These are phyloP conservation scores for Boletus vermiculosoides DNA, from an alignment of 768 basidiomycete genomes.

Conservation along the genomic window DNA sequence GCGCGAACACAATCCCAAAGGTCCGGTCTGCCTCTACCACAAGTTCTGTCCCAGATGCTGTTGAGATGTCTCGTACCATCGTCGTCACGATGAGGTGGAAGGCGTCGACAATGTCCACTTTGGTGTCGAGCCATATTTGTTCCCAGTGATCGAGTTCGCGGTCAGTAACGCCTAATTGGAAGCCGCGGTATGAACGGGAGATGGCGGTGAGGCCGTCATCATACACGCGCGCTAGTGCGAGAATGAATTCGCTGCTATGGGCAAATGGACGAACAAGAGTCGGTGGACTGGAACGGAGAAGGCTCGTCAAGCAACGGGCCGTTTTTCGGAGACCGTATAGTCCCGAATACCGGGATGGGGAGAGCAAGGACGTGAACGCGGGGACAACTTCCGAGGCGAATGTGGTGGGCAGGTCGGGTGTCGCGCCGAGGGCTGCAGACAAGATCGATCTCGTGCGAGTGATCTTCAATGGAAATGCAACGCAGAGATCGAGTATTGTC, in stretches of 20 bases:
- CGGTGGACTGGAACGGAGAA: slow-evolving; percentile 52
- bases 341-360: slow-evolving; percentile 44
- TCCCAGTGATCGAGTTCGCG: slow-evolving; percentile 63
- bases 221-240: slow-evolving; percentile 59
- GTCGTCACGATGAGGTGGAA: slow-evolving; percentile 59
- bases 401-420: slow-evolving; percentile 32
- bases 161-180: slow-evolving; percentile 28
- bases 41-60: slow-evolving; percentile 42
- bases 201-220: slow-evolving; percentile 54
- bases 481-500: slow-evolving; percentile 60
- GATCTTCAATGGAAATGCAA: slow-evolving; percentile 50
- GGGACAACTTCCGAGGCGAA: slow-evolving; percentile 51
- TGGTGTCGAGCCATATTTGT: slow-evolving; percentile 66
- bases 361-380: slow-evolving; percentile 50
- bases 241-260: slow-evolving; percentile 48
- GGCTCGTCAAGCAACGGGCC: slow-evolving; percentile 51
- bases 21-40: slow-evolving; percentile 50
- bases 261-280: slow-evolving; percentile 52
- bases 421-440: slow-evolving; percentile 36
- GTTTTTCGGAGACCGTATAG: slow-evolving; percentile 67
- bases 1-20: slow-evolving; percentile 57
- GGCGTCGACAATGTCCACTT: slow-evolving; percentile 66
- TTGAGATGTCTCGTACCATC: slow-evolving; percentile 48
- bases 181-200: slow-evolving; percentile 61
- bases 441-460: slow-evolving; percentile 48